A percentile compares a stretch with the other conserved stretches of the same genome.
phyloP scores from a whole-genome alignment of 1,139 yeast genomes.

The Magnusiomyces ingens region DNA sequence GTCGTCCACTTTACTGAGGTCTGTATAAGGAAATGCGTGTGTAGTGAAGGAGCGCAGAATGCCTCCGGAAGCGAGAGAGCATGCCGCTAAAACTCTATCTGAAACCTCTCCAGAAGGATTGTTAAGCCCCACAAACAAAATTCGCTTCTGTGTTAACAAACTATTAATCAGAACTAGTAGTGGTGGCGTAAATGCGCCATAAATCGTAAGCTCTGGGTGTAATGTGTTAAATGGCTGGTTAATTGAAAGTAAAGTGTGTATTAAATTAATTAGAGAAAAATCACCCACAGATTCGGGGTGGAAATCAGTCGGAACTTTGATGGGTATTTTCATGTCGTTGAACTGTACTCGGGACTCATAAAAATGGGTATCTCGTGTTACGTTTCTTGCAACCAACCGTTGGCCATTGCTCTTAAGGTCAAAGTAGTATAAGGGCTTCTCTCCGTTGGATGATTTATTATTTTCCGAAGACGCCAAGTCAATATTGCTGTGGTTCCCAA shows the following conservation, averaged over 20 bases:
- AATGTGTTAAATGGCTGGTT: slow-evolving; percentile 21
- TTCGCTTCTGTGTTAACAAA: slow-evolving; percentile 49
- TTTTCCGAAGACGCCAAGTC: neutral
- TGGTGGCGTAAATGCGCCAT: slow-evolving; percentile 55
- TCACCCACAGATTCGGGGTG: slow-evolving; percentile 33
- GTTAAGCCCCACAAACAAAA: slow-evolving; percentile 50
- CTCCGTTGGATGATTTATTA: slow-evolving; percentile 7
- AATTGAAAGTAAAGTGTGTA: slow-evolving; percentile 23
- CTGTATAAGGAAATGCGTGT: slow-evolving; percentile 53
- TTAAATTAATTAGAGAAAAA: slow-evolving; percentile 25
- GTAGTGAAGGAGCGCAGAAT: slow-evolving; percentile 45
- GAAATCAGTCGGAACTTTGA: slow-evolving; percentile 32
- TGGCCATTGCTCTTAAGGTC: slow-evolving; percentile 28
- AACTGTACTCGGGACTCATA: slow-evolving; percentile 30
- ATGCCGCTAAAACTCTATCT: slow-evolving; percentile 47
- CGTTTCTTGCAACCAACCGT: slow-evolving; percentile 21
- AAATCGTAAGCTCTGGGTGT: slow-evolving; percentile 39
- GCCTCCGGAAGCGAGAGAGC: slow-evolving; percentile 54
- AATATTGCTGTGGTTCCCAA: neutral
- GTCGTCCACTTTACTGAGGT: slow-evolving; percentile 53
- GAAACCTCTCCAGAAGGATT: slow-evolving; percentile 50
- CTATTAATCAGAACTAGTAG: slow-evolving; percentile 52
- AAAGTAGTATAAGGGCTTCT: slow-evolving; percentile 25
- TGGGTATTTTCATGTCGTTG: slow-evolving; percentile 31
- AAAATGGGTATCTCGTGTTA: slow-evolving; percentile 30